Evolutionary conservation across 768 basidiomycete species (phyloP), one percentile per base, ranked within the genome.

Genomic region (Gyrodon lividus): DNA sequence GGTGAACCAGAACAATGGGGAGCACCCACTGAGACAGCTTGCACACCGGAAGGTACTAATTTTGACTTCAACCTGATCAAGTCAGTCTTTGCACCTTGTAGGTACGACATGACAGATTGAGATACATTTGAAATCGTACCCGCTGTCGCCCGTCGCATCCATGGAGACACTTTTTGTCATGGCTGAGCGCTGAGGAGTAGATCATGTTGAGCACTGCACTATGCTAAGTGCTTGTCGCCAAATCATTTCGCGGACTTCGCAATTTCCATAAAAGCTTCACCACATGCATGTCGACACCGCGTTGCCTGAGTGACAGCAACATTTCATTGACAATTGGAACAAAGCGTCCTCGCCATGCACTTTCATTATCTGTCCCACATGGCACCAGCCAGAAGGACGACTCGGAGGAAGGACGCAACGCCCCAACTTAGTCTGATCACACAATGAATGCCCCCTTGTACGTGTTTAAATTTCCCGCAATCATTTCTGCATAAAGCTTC

Each of bases 1-100:
- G 23, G 40, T 10, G 46, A 43, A 49, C 35, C 38, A 52, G 39
- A 47, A 52, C 51, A 52, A 52, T 48, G 46, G 31, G 12, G 43
- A 34, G 41, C 7, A 37, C n/a, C 31, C 10, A 13, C 12, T 31
- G 9, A 12, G 13, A 31, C 31, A 28, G 26, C 8, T 28, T 28
- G 28, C 28, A n/a, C n/a, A n/a, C n/a, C 10, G 28, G 7, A 28
- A 28, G 35, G 3, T 37, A n/a, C 35, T 37, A 37, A 37, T 37
- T 37, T 37, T n/a, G 17, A 37, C 6, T 37, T 37, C 35, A 10
- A 37, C 16, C 7, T 8, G 16, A 19, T 37, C 35, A 37, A 37
- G 35, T n/a, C 35, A 37, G 12, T 19, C 35, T 34, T 34, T 5
- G 5, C 4, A 34, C 10, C 3, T 34, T 34, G 33, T 12, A 34